phyloP scores from a whole-genome alignment of 805 yeast genomes.

The Zygosaccharomyces rouxii region DNA sequence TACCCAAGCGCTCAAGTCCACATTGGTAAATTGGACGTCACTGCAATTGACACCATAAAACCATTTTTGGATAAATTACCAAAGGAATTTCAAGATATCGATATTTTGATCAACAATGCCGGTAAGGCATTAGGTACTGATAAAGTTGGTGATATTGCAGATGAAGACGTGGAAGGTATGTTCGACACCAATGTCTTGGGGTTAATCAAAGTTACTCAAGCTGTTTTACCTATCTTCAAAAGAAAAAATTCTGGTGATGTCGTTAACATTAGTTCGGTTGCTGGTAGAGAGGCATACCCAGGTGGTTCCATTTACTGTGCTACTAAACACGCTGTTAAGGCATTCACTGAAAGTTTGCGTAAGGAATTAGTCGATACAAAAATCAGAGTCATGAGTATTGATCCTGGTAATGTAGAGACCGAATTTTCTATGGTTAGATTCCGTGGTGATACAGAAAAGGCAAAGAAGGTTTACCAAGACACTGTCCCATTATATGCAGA shows the following conservation, averaged over 20 bases:
- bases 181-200: conserved; percentile 86
- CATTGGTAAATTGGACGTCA: conserved; percentile 53
- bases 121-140: conserved; percentile 81
- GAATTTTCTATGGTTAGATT: conserved; percentile 59
- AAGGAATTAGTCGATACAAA: conserved; percentile 70
- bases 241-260: conserved; percentile 67
- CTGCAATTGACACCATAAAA: conserved; percentile 46
- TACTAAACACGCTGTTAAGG: conserved; percentile 65
- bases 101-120: conserved; percentile 67
- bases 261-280: conserved; percentile 71
- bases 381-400: conserved; percentile 60
- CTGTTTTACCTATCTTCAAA: conserved; percentile 66
- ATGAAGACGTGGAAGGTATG: conserved; percentile 68
- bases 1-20: conserved; percentile 47
- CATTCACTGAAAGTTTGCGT: conserved; percentile 66
- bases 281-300: conserved; percentile 75
- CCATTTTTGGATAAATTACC: conserved; percentile 54
- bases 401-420: conserved; percentile 69
- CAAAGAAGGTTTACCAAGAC: conserved; percentile 52
- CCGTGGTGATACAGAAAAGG: conserved; percentile 51
- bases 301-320: conserved; percentile 79
- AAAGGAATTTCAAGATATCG: conserved; percentile 56
- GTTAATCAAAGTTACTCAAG: conserved; percentile 77
- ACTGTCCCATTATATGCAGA: conserved; percentile 53
- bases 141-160: conserved; percentile 60